Conservation (phyloP, 1,284 basidiomycete species). For the Leucoagaricus sp. region DNA sequence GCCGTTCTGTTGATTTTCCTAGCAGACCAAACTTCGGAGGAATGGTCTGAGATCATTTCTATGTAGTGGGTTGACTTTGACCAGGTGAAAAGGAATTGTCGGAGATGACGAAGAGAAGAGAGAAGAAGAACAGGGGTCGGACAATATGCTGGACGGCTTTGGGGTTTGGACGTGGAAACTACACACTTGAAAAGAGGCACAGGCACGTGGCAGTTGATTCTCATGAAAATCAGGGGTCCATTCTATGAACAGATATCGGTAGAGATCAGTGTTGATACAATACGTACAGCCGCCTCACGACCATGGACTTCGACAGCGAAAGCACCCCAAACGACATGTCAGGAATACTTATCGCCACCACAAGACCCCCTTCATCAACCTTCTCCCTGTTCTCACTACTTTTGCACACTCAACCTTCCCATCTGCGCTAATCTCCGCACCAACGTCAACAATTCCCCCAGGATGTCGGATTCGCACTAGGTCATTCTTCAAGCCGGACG, state of each 20-base stretch:
- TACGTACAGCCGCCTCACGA: not conserved
- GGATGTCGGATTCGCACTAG: constrained; percentile 61
- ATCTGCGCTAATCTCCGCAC: constrained; percentile 47
- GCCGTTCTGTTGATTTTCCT: not conserved
- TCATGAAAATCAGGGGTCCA: not conserved
- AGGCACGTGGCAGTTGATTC: not conserved
- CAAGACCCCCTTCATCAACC: constrained; percentile 69
- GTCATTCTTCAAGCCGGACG: constrained; percentile 18
- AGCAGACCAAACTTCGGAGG: constrained; percentile 16
- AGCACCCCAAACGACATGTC: too few species aligned
- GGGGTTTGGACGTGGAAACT: constrained; percentile 1
- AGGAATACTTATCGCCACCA: constrained; percentile 51
- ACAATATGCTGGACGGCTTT: not conserved
- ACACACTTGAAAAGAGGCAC: not conserved
- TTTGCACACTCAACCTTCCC: constrained; percentile 56
- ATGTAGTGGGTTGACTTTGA: not conserved
- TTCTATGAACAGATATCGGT: not conserved
- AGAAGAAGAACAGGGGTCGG: not conserved
- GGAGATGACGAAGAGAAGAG: not conserved
- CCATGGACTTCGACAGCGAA: not conserved
- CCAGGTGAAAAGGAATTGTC: not conserved
- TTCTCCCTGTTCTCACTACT: constrained; percentile 66
- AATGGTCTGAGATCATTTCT: constrained; percentile 4
- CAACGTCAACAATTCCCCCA: constrained; percentile 66
- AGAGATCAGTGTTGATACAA: not conserved